These are phyloP conservation scores for Xylariales sp. DNA, from an alignment of 2,329 filamentous ascomycete genomes.

Conservation along the genomic window DNA sequence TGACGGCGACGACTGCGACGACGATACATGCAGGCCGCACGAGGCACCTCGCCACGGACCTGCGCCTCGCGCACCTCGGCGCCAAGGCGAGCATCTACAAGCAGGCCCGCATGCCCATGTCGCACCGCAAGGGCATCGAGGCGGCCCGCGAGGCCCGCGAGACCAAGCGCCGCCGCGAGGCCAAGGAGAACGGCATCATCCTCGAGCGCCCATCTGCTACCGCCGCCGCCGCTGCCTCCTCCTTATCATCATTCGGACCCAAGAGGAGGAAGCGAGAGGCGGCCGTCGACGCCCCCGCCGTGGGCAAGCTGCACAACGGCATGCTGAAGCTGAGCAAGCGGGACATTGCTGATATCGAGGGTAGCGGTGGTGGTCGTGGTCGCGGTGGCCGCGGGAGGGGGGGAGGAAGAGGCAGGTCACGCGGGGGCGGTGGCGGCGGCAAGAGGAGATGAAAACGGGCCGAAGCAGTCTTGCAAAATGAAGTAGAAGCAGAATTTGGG, in stretches of 20 bases:
- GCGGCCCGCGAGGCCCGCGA: slow-evolving; percentile 64
- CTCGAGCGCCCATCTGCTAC: slow-evolving; percentile 55
- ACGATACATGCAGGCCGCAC: slow-evolving; percentile 56
- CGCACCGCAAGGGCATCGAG: slow-evolving; percentile 78
- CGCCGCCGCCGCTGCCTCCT: too few species aligned
- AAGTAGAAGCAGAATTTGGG: too few species aligned
- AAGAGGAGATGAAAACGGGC: slow-evolving; percentile 7
- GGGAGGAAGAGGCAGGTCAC: slow-evolving; percentile 18
- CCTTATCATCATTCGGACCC: too few species aligned
- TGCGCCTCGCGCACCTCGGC: slow-evolving; percentile 77
- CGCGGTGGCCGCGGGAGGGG: slow-evolving; percentile 6
- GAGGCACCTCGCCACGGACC: slow-evolving; percentile 75
- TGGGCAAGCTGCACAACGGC: slow-evolving; percentile 77
- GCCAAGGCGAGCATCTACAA: slow-evolving; percentile 69
- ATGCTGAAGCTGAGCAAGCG: slow-evolving; percentile 67
- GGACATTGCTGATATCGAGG: slow-evolving; percentile 52
- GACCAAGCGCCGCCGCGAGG: slow-evolving; percentile 68
- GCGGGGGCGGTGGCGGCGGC: too few species aligned
- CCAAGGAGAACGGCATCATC: slow-evolving; percentile 85
- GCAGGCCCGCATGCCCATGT: slow-evolving; percentile 86
- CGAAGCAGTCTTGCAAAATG: too few species aligned
- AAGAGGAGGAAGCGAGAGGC: slow-evolving; percentile 36
- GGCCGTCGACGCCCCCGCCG: slow-evolving; percentile 69
- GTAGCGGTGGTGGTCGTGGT: slow-evolving; percentile 5
- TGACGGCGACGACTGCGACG: slow-evolving; percentile 27